phyloP scores from a whole-genome alignment of 2,329 filamentous ascomycete genomes.

The Dryadomyces quercus-mongolicae region DNA sequence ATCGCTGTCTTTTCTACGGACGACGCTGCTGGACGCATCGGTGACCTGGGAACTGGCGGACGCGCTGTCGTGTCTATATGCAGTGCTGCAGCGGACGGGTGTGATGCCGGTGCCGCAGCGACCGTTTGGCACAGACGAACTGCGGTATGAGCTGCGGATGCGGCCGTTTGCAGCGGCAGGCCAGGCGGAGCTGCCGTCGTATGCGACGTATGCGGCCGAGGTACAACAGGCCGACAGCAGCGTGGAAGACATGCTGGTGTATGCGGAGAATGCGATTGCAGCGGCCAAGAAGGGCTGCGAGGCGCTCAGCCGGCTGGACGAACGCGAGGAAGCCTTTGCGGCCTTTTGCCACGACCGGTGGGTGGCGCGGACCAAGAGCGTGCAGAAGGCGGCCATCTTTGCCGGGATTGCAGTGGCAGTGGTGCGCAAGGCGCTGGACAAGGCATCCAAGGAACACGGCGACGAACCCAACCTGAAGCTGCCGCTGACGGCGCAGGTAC shows the following conservation, averaged over 20 bases:
- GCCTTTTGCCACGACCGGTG: conserved; percentile 40
- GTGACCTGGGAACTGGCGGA: conserved; percentile 46
- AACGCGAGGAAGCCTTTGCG: conserved; percentile 34
- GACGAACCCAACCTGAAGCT: conserved; percentile 16
- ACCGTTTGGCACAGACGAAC: conserved; percentile 53
- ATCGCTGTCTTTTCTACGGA: conserved; percentile 43
- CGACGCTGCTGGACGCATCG: conserved; percentile 52
- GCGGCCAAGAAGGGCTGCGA: conserved; percentile 45
- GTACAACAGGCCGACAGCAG: conserved; percentile 26
- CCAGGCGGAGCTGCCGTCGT: conserved; percentile 54
- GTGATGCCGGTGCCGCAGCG: conserved; percentile 38
- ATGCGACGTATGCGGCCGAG: conserved; percentile 44
- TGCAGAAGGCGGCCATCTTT: conserved; percentile 58
- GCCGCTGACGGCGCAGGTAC: conserved; percentile 36
- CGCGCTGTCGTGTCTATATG: conserved; percentile 50
- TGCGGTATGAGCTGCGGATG: conserved; percentile 78
- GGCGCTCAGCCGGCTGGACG: conserved; percentile 37
- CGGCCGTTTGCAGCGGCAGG: conserved; percentile 63
- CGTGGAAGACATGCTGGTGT: conserved; percentile 27
- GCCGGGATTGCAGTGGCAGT: conserved; percentile 51
- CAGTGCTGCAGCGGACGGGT: conserved; percentile 46
- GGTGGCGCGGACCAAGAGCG: conserved; percentile 45
- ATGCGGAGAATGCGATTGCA: conserved; percentile 32
- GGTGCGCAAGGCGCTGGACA: conserved; percentile 41
- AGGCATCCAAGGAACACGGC: conserved; percentile 1